Conservation (phyloP, 148 eudicot genomes). For the Simmondsia chinensis region DNA sequence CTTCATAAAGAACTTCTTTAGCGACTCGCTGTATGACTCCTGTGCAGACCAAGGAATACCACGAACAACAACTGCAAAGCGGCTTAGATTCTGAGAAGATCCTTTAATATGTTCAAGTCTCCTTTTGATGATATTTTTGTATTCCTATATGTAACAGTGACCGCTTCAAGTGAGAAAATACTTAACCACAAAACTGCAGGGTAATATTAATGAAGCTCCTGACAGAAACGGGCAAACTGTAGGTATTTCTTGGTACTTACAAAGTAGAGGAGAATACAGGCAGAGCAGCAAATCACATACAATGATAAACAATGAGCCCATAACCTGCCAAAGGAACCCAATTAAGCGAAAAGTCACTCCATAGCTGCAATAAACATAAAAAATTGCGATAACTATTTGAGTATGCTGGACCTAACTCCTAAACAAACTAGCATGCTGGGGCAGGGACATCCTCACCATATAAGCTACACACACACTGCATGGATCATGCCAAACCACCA, state of each 20-base stretch:
- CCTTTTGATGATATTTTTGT: conserved; percentile 53
- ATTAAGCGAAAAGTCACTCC: no score
- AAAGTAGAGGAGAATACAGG: conserved; percentile 76
- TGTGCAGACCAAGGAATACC: conserved; percentile 70
- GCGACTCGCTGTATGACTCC: conserved; percentile 45
- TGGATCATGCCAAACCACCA: no score
- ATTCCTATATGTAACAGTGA: conserved; percentile 41
- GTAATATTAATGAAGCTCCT: conserved; percentile 1
- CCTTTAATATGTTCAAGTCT: conserved; percentile 48
- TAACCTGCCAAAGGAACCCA: conserved; percentile 60
- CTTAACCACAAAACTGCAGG: not conserved
- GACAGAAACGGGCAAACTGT: not conserved
- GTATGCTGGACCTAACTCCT: no score
- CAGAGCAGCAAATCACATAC: conserved; percentile 55
- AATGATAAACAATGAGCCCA: conserved; percentile 82
- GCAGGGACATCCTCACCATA: no score
- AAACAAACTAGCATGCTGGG: no score
- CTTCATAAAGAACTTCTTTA: conserved; percentile 49
- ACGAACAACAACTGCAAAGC: conserved; percentile 83
- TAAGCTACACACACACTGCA: no score
- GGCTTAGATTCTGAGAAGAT: conserved; percentile 42
- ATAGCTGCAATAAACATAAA: no score
- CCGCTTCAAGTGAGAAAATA: conserved; percentile 8
- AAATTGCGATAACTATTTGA: no score
- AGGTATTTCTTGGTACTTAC: conserved; percentile 43